Evolutionary conservation across 495 filamentous ascomycete species (phyloP), one percentile per base, ranked within the genome.

Genomic region (Penicillium subrubescens): DNA sequence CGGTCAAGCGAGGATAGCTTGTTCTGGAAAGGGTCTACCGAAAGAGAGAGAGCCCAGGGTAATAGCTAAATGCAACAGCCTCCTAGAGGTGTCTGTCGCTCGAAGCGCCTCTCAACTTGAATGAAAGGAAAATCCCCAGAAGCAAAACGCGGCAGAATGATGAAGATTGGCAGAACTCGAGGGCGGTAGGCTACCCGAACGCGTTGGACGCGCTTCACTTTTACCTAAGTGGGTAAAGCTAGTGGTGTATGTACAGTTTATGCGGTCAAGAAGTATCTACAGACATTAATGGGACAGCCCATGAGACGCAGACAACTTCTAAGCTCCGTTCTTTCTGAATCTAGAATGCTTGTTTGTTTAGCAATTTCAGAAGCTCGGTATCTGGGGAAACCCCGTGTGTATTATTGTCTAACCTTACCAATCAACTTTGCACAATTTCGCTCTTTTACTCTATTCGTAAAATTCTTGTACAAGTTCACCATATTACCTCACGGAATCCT

Each of bases 121-220:
- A 57, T 14, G 35, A 53, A 59, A 62, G 54, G 63, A 68, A 73
- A 73, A 60, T 60, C 58, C 21, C 59, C 23, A 56, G 59, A 58
- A 63, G 35, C 54, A 70, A 65, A 64, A 66, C 65, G 65, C 62
- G 67, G 64, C 65, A 67, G 62, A 60, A 56, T 27, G 31, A 57
- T 27, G 59, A 3, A 35, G 15, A 62, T 62, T 62, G 69, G 70
- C 56, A 50, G 48, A 52, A 44, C 17, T 5, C 2, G 4, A 31
- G 25, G 64, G 71, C 68, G 68, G 71, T 71, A 34, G 2, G 17
- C 12, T 53, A 23, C 8, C 17, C 17, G 4, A 51, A 72, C 71
- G 71, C 71, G 67, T 69, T 56, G 33, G 63, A 72, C 70, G 70
- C 70, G 70, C 67, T 27, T 55, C 61, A 73, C 66, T 73, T 65